Percentiles rank a stretch among this genome's conserved stretches.
Conservation (phyloP, 345 rosid genomes). For the Gossypium stocksii region DNA sequence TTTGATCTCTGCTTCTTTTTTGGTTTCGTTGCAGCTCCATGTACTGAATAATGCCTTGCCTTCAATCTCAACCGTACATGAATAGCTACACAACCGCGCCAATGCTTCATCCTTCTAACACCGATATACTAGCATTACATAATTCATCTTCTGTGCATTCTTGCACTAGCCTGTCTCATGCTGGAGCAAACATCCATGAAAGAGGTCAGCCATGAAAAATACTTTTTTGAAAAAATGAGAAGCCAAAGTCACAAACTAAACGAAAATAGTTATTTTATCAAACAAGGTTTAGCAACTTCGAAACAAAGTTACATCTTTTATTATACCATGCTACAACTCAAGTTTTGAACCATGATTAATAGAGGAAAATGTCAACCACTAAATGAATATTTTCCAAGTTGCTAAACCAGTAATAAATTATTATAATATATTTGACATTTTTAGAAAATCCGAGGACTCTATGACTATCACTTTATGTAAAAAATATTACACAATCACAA, state of each 20-base stretch:
- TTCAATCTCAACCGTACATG: slow-evolving; percentile 76
- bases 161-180: slow-evolving; percentile 84
- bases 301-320: not conserved
- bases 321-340: not conserved
- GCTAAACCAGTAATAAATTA: too few species aligned
- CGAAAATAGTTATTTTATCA: not conserved
- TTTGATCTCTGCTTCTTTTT: slow-evolving; percentile 85
- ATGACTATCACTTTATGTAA: too few species aligned
- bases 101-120: slow-evolving; percentile 46
- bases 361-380: not conserved
- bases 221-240: not conserved
- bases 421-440: too few species aligned
- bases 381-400: not conserved
- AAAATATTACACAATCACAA: too few species aligned
- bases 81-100: slow-evolving; percentile 36
- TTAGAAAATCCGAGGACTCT: too few species aligned
- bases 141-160: slow-evolving; percentile 94
- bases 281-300: not conserved
- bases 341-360: not conserved
- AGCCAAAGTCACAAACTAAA: not conserved
- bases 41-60: slow-evolving; percentile 60
- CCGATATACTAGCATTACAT: slow-evolving; percentile 64
- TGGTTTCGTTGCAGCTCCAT: slow-evolving; percentile 73
- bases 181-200: slow-evolving; percentile 35
- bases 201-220: slow-evolving; percentile 7